These are phyloP conservation scores for Globisporangium irregulare DNA, from an alignment of 352 stramenopile genomes.

Conservation along the genomic window DNA sequence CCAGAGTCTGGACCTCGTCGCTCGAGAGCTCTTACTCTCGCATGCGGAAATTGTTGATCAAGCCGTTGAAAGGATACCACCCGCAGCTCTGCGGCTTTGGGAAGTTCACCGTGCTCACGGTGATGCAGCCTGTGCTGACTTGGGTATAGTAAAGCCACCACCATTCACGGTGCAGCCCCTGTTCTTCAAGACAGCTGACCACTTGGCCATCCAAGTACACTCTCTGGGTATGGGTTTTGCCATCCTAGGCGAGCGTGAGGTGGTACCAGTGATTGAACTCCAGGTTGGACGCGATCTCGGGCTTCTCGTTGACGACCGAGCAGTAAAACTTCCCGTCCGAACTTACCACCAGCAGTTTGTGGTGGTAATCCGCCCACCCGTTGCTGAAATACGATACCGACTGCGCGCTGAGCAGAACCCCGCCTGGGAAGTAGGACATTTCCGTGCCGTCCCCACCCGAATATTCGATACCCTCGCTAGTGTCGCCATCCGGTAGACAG, in stretches of 20 bases:
- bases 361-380: slow-evolving; percentile 38
- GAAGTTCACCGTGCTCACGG: slow-evolving; percentile 18
- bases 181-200: slow-evolving; percentile 9
- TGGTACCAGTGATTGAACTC: slow-evolving; percentile 39
- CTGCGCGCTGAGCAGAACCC: slow-evolving; percentile 43
- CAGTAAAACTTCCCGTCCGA: slow-evolving; percentile 38
- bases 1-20: background rate
- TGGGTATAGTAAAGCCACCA: slow-evolving; percentile 32
- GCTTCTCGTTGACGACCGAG: slow-evolving; percentile 37
- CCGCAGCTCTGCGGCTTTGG: slow-evolving; percentile 27
- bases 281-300: slow-evolving; percentile 22
- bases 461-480: background rate
- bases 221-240: slow-evolving; percentile 24
- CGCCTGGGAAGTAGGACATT: slow-evolving; percentile 11
- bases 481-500: slow-evolving; percentile 1
- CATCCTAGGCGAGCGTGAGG: slow-evolving; percentile 37
- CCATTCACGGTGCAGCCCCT: slow-evolving; percentile 34
- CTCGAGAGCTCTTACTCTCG: slow-evolving; percentile 14
- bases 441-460: background rate
- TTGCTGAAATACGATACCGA: slow-evolving; percentile 26
- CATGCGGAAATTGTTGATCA: slow-evolving; percentile 33
- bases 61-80: slow-evolving; percentile 45
- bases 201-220: slow-evolving; percentile 41
- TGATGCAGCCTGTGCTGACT: slow-evolving; percentile 40
- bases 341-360: slow-evolving; percentile 25